phyloP scores from a whole-genome alignment of 441 rosid species.

The Populus hybrid region DNA sequence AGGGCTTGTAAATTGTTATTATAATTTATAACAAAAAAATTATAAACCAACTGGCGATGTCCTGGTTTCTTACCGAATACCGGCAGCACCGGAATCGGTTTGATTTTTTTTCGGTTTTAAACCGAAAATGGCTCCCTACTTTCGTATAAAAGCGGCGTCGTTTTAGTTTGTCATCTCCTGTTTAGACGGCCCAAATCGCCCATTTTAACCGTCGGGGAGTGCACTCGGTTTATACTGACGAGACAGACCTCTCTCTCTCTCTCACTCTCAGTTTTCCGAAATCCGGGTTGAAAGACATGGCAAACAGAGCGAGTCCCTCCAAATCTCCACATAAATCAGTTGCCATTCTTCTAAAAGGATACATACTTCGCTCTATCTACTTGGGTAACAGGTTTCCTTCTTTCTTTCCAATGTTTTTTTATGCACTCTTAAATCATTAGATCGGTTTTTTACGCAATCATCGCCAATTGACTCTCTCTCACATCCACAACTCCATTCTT shows the following conservation, averaged over 20 bases:
- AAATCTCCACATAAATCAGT: conserved; percentile 67
- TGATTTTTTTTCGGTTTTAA: not conserved
- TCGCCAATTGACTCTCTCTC: not conserved
- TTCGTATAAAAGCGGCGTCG: no score
- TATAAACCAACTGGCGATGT: not conserved
- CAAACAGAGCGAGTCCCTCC: conserved; percentile 47
- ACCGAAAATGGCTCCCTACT: not conserved
- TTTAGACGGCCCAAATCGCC: no score
- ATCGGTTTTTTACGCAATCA: not conserved
- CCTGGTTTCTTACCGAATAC: not conserved
- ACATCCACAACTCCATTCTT: not conserved
- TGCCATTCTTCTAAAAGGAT: conserved; percentile 90
- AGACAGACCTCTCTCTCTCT: not conserved
- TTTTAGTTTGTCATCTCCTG: not conserved
- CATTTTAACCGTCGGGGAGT: not conserved
- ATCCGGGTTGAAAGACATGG: conserved; percentile 30
- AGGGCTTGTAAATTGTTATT: not conserved
- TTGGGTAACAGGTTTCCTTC: conserved; percentile 82
- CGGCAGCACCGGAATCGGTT: not conserved
- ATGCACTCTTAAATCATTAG: not conserved
- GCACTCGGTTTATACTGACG: not conserved
- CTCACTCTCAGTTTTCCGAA: not conserved
- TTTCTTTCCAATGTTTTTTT: not conserved
- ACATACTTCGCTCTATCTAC: conserved; percentile 96
- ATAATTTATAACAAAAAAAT: no score